Base-by-base conservation (phyloP, 2,329 filamentous ascomycete species). In the Metarhizium rileyi region DNA sequence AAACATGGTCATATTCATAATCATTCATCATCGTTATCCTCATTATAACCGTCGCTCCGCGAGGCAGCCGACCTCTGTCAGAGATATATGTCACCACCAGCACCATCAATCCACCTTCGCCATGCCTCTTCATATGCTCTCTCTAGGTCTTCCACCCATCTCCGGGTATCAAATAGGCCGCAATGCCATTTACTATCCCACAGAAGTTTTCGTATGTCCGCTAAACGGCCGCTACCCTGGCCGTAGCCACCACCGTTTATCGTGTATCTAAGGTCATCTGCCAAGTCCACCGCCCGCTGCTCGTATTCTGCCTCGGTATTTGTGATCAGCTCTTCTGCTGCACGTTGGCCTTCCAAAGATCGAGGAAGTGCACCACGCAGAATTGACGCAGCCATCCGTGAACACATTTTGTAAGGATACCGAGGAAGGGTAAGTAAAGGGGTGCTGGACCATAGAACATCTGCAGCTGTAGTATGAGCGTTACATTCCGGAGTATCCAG, bases 391-490 rank as follows among this genome's bases (percentile, higher is more conserved):
- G 91, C 93, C 86, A 98, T 98, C 48, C 93, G 86, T 41, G 89
- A 95, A 67, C 93, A 98, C 93, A 98, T 98, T 69, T 98, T 98
- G 70, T 96, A 96, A 46, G 86, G 80, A 66, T 97, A 96, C 33
- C 93, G 81, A 10, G 93, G 90, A 27, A 93, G 75, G 0, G 93
- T 98, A 26, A 98, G 74, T 22, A 98, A 72, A 5, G 93, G 93
- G 0, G 93, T 97, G 58, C 90, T 94, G 47, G 87, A 94, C 93
- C 93, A 98, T 6, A 98, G 74, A 1, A 97, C 86, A 61, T 98
- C 93, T 12, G 93, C 94, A 2, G 93, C 93, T 1, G 93, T 98
- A 1, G 93, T 98, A 66, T 98, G 93, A 1, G 90, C 93, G 62
- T 98, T 98, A 69, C 93, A 98, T 67, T 98, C 93, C 1, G 93